Evolutionary conservation across 116 monocot species (phyloP).

Genomic region (Iris pallida): DNA sequence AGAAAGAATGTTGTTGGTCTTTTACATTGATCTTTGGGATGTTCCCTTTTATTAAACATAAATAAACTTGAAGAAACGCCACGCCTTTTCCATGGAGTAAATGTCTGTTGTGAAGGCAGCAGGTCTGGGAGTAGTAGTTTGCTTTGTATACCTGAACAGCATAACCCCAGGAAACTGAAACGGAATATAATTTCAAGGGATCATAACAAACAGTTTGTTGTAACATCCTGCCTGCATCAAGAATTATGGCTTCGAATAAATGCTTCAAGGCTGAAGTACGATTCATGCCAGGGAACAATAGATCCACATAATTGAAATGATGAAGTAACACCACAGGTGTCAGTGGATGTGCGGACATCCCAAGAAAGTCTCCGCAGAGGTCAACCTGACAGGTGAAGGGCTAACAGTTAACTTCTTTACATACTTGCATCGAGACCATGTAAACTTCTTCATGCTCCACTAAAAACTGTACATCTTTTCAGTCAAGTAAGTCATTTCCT

Average conservation of each 20-base stretch:
- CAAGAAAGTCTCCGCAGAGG: conserved; percentile 63
- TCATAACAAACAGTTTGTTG: conserved; percentile 86
- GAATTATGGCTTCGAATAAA: conserved; percentile 41
- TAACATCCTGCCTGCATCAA: conserved; percentile 56
- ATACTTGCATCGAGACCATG: neutral
- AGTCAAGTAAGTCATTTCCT: too few relatives aligned
- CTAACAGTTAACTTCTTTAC: neutral
- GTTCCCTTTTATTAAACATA: conserved; percentile 68
- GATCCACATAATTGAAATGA: conserved; percentile 62
- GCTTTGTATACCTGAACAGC: conserved; percentile 59
- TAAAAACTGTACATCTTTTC: too few relatives aligned
- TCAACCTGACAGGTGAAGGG: conserved; percentile 49
- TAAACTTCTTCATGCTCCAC: too few relatives aligned
- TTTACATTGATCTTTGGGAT: conserved; percentile 55
- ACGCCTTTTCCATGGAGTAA: conserved; percentile 55
- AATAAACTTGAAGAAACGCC: conserved; percentile 22
- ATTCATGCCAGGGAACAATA: conserved; percentile 63
- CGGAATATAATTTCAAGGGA: conserved; percentile 12
- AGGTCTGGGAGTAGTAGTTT: conserved; percentile 58
- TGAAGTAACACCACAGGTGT: conserved; percentile 71
- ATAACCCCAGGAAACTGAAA: conserved; percentile 85
- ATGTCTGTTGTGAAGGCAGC: conserved; percentile 50
- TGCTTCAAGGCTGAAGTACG: conserved; percentile 29
- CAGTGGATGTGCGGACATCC: conserved; percentile 68
- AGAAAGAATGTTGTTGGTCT: conserved; percentile 60